Conservation (phyloP, 495 filamentous ascomycete genomes). For the Elaphomyces granulatus region DNA sequence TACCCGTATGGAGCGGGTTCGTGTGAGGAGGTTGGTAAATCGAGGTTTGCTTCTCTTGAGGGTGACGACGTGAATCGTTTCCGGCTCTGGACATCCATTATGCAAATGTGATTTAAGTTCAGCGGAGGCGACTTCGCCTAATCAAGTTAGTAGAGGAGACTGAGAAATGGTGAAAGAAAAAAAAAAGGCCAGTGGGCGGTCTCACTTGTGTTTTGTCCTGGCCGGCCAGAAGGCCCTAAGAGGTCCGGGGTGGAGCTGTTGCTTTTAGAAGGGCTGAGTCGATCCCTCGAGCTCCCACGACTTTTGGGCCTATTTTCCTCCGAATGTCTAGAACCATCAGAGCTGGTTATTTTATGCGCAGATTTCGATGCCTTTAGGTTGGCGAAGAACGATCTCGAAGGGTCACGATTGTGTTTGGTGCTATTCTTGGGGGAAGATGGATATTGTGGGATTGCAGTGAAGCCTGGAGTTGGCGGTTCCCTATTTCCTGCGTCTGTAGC, state of each 20-base stretch:
- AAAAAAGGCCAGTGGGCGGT: background rate
- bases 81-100: conserved; percentile 10
- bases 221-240: conserved; percentile 6
- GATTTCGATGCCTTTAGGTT: conserved; percentile 42
- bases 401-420: conserved; percentile 37
- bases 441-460: conserved; percentile 40
- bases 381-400: conserved; percentile 42
- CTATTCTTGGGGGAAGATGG: conserved; percentile 36
- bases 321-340: conserved; percentile 27
- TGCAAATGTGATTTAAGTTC: background rate
- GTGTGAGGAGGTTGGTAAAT: conserved; percentile 44
- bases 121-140: background rate
- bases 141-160: background rate
- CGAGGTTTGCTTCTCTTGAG: conserved; percentile 35
- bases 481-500: background rate
- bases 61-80: conserved; percentile 15
- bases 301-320: conserved; percentile 27
- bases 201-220: background rate
- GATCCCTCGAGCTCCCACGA: conserved; percentile 30
- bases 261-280: conserved; percentile 3
- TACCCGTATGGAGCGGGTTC: conserved; percentile 52
- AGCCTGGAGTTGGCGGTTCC: conserved; percentile 29
- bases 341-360: conserved; percentile 29
- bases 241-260: conserved; percentile 33
- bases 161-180: background rate